Evolutionary conservation across 352 stramenopile genomes (phyloP), one percentile per base, ranked within the genome.

Genomic region (Globisporangium nunn): DNA sequence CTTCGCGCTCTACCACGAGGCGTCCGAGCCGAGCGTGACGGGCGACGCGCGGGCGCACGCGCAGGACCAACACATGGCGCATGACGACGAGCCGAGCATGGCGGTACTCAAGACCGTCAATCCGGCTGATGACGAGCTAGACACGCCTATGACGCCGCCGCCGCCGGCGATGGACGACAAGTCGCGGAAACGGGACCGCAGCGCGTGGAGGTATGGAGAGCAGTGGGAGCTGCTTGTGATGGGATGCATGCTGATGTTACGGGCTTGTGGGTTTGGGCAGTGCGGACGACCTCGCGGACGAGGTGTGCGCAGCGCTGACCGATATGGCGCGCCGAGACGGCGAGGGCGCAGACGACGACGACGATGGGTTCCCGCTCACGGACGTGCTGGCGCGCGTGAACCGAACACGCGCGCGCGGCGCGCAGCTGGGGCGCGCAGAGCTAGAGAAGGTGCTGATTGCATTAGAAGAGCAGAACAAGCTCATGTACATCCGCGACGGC

Each of bases 1-100:
- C 66, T 99, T 99, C 72, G 96, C 96, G 15, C 75, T 99, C 46
- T 99, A 99, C 68, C 93, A 99, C 70, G 96, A 99, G 28, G 74
- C 83, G 15, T 81, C 79, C 0, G 82, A 92, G 55, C 28, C 30
- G 18, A 64, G 59, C 14, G 56, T 23, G 23, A 1, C 33, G 23
- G 50, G 15, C 40, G 51, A 66, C n/a, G 60, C 70, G 29, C 58
- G 23, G 23, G 23, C 23, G 23, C 23, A 23, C 23, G 23, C 23
- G 23, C 52, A 28, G 29, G 43, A 4, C 37, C 54, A 8, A 31
- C 51, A 51, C n/a, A 5, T 35, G 41, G 17, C n/a, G 41, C 29
- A 33, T 0, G 18, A 46, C 3, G 43, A 63, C 15, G 43, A 40
- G 7, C 31, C 33, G 11, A 50, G 12, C 1, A 31, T 44, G 2